Evolutionary conservation across 2,329 filamentous ascomycete species (phyloP).

Genomic region (Pseudocercospora eumusae): DNA sequence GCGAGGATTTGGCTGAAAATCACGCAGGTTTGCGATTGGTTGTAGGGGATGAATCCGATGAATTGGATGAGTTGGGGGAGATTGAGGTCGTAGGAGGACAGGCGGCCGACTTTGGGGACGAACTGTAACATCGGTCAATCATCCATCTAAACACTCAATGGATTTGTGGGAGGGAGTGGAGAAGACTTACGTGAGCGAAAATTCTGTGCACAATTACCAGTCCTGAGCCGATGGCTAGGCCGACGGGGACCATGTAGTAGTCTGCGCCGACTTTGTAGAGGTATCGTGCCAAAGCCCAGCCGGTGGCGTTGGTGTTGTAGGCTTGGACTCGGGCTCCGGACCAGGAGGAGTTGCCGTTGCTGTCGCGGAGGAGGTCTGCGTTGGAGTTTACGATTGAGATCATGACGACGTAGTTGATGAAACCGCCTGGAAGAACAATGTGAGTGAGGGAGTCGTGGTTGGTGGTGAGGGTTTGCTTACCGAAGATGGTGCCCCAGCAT

Average conservation of each 20-base stretch:
- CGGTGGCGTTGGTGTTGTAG: constrained; percentile 42
- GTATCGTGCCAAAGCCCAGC: constrained; percentile 55
- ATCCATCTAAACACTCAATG: too few relatives aligned
- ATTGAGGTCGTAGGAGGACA: constrained; percentile 48
- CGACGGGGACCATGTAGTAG: constrained; percentile 40
- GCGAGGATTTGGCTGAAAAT: constrained; percentile 47
- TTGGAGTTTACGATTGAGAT: constrained; percentile 55
- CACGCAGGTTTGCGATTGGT: constrained; percentile 58
- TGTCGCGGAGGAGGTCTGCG: constrained; percentile 50
- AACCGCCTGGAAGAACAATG: constrained; percentile 38
- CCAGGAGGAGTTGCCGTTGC: constrained; percentile 55
- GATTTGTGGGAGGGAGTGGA: too few relatives aligned
- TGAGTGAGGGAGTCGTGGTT: background rate
- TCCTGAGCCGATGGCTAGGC: constrained; percentile 52
- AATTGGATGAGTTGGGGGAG: constrained; percentile 58
- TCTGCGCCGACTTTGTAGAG: constrained; percentile 51
- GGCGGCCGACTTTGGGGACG: constrained; percentile 47
- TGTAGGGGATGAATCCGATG: constrained; percentile 58
- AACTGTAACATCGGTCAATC: constrained; percentile 41
- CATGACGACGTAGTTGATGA: constrained; percentile 55
- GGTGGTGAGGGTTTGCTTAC: background rate
- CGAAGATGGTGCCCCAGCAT: constrained; percentile 57
- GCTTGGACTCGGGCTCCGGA: constrained; percentile 55
- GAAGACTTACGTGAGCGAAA: constrained; percentile 39
- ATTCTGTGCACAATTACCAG: constrained; percentile 48